Percentiles rank a stretch among this genome's conserved stretches.
phyloP scores from a whole-genome alignment of 2,329 filamentous ascomycete genomes.

The Penicillium sp. region DNA sequence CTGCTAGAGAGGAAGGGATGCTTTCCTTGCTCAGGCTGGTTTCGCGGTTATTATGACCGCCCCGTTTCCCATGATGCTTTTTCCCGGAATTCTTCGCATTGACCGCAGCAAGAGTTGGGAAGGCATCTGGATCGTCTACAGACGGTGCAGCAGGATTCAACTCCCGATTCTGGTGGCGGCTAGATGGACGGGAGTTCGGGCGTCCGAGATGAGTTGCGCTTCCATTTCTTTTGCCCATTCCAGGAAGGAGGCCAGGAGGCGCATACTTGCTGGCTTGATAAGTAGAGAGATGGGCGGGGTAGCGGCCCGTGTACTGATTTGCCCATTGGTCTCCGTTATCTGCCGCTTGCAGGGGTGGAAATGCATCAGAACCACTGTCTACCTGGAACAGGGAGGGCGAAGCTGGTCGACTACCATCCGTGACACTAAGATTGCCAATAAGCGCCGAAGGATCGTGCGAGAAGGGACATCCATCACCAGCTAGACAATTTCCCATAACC shows the following conservation, averaged over 20 bases:
- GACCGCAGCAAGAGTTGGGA: slow-evolving; percentile 81
- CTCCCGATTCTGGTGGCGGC: slow-evolving; percentile 70
- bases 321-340: slow-evolving; percentile 61
- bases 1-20: slow-evolving; percentile 76
- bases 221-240: slow-evolving; percentile 43
- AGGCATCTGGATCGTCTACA: slow-evolving; percentile 92
- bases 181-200: slow-evolving; percentile 78
- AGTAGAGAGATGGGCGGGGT: slow-evolving; percentile 45
- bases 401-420: slow-evolving; percentile 51
- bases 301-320: slow-evolving; percentile 47
- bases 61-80: slow-evolving; percentile 90
- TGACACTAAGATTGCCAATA: slow-evolving; percentile 75
- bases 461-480: slow-evolving; percentile 91
- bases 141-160: slow-evolving; percentile 67
- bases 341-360: slow-evolving; percentile 70
- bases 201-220: slow-evolving; percentile 59
- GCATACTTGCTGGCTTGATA: slow-evolving; percentile 49
- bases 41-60: slow-evolving; percentile 65
- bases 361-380: slow-evolving; percentile 74
- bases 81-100: slow-evolving; percentile 70
- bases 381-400: slow-evolving; percentile 67
- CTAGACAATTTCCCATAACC: slow-evolving; percentile 92
- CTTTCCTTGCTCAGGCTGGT: slow-evolving; percentile 64
- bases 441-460: slow-evolving; percentile 91
- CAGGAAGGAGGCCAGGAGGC: slow-evolving; percentile 31